Base-by-base conservation (phyloP, 768 basidiomycete species). In the Leccinum rimulosum region DNA sequence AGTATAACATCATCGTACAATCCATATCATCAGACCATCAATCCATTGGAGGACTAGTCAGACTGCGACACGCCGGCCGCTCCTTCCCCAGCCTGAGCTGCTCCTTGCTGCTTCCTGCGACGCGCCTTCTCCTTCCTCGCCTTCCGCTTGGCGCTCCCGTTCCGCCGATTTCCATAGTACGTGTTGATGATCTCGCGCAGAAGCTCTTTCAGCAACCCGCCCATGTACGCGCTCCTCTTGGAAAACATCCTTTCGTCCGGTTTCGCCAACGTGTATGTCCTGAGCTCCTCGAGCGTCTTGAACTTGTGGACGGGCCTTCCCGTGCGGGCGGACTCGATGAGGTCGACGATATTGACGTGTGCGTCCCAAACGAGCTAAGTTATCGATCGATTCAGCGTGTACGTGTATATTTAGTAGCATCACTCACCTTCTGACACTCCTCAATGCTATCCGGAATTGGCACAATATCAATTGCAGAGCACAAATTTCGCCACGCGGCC, bases 331-430 rank as follows among this genome's bases (percentile, higher is more conserved):
- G 64, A 55, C 19, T 73, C 59, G 19, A 75, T 48, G 40, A 77
- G 65, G 50, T 76, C 71, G 25, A 72, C 63, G 4, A 75, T 63
- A 47, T 77, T 74, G 49, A 77, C 67, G 12, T 70, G 66, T 1
- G 64, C 64, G 9, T 62, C 63, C 57, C 62, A 60, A 2, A 73
- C 58, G 9, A 55, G 40, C 74, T 74, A 27, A 45, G 10, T 3
- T 14, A 12, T 4, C 27, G n/a, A 6, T 9, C 51, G 19, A 48
- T 22, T 19, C 12, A 2, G 33, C 5, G 6, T 56, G 17, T 8
- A 15, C 17, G 38, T n/a, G 38, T 40, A 40, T n/a, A 40, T n/a
- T 7, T n/a, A n/a, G 40, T 40, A n/a, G 40, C n/a, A 40, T 40
- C 9, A 40, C 61, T 15, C 50, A 64, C 70, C 22, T 58, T 52